Evolutionary conservation across 2,329 filamentous ascomycete genomes (phyloP), one percentile per base, ranked within the genome.

Genomic region (Cryoendolithus antarcticus): DNA sequence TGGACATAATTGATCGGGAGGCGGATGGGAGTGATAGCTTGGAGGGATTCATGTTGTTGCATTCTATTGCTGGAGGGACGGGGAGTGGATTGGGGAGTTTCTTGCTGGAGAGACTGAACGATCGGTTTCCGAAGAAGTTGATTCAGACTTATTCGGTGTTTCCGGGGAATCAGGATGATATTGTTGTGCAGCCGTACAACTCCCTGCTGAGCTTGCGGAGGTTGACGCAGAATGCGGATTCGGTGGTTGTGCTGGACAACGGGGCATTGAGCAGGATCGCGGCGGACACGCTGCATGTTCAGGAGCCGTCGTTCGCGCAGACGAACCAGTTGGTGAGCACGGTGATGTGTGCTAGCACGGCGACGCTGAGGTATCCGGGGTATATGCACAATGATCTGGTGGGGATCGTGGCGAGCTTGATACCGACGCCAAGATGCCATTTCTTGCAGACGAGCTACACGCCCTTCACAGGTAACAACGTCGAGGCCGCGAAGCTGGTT

Each of bases 311-410:
- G 0, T 95, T 95, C 60, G 82, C 93, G 52, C 93, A 98, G 62
- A 98, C 91, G 1, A 98, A 98, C 59, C 91, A 96, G 61, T 72
- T 98, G 29, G 89, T 82, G 58, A 82, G 75, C 74, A 98, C 93
- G 1, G 93, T 98, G 60, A 98, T 98, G 91, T 95, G 88, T 29
- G 91, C 91, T 30, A 93, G 86, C 57, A 98, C 91, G 3, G 96
- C 89, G 7, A 95, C 93, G 2, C 76, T 98, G 37, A 77, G 91
- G 57, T 98, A 98, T 60, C 91, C 91, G 1, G 91, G 91, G 30
- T 98, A 98, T 65, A 98, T 98, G 91, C 91, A 98, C 70, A 98
- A 98, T 62, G 91, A 98, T 58, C 80, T 98, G 10, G 88, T 94
- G 56, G 91, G 89, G 62, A 96, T 98, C 53, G 74, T 98, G 42